A percentile compares a stretch with the other conserved stretches of the same genome.
Conservation (phyloP, 2,329 filamentous ascomycete species). For the Microdochium paspali region DNA sequence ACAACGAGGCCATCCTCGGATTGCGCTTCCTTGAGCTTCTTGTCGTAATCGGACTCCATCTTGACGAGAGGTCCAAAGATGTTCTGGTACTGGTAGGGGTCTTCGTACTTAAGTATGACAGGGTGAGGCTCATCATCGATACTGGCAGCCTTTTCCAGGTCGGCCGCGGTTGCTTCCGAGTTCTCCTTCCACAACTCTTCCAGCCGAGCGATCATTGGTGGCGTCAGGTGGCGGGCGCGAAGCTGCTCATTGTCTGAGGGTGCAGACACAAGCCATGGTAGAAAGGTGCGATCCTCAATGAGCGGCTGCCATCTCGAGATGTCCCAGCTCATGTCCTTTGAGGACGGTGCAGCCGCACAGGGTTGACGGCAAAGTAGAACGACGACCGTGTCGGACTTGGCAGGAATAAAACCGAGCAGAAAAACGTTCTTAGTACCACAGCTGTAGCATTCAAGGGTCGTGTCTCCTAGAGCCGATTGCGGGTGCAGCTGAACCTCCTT, state of each 20-base stretch:
- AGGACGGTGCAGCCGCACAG: conserved; percentile 87
- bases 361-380: conserved; percentile 94
- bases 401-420: conserved; percentile 92
- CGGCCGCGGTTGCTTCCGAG: conserved; percentile 74
- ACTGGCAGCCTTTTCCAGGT: conserved; percentile 82
- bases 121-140: conserved; percentile 93
- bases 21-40: conserved; percentile 96
- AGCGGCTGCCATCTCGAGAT: conserved; percentile 95
- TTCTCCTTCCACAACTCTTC: conserved; percentile 99
- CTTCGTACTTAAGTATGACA: conserved; percentile 87
- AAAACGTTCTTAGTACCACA: conserved; percentile 99
- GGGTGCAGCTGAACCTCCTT: conserved; percentile 98
- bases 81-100: conserved; percentile 97
- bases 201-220: conserved; percentile 89
- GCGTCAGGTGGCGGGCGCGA: conserved; percentile 83
- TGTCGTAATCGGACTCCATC: conserved; percentile 98
- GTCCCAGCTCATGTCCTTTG: conserved; percentile 99
- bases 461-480: conserved; percentile 85
- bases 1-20: conserved; percentile 93
- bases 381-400: conserved; percentile 96
- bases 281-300: conserved; percentile 91
- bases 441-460: conserved; percentile 96
- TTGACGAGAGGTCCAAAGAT: conserved; percentile 97
- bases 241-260: conserved; percentile 94
- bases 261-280: conserved; percentile 83